Evolutionary conservation across 2,329 filamentous ascomycete genomes (phyloP), one percentile per base, ranked within the genome.

Genomic region (Epichloe sibirici): DNA sequence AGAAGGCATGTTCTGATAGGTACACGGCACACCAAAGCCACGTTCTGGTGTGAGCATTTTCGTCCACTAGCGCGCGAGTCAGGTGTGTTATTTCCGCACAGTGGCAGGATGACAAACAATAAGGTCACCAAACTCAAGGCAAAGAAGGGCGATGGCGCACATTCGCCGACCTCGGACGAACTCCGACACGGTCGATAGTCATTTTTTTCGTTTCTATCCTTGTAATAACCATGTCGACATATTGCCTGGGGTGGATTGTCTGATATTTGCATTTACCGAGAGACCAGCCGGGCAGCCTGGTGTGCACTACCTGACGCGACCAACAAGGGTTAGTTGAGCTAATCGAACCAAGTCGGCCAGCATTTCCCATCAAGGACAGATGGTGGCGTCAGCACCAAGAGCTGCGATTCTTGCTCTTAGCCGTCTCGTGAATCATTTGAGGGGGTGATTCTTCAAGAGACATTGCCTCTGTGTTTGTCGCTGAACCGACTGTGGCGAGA

Each of bases 91-190:
- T 51, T 51, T 51, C 42, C 42, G 17, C 31, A 23, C 40, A 21
- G 11, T 13, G 35, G 25, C 34, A 15, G 15, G 11, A 12, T 11
- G 1, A 31, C 28, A 21, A 35, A 31, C 28, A 21, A 35, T 9
- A 25, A 40, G 13, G 13, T 35, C 17, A 44, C 23, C 28, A 28
- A 25, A 45, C n/a, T 28, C 39, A 28, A 45, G 28, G 37, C 9
- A 34, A 31, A 13, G 8, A 31, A 48, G 21, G 44, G n/a, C 37
- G 34, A 51, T 45, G 40, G 48, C 52, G 48, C 23, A 48, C 13
- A 21, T 35, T 35, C 28, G 52, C 55, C 48, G 53, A 56, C 51
- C 45, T 55, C 55, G 55, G 55, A 53, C 48, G 48, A 53, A 48
- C 43, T 51, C 50, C 48, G 51, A 51, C 48, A 47, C 40, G 23